Percentiles rank a stretch among this genome's conserved stretches.
phyloP scores from a whole-genome alignment of 345 rosid genomes.

The Eucalyptus leucophloia region DNA sequence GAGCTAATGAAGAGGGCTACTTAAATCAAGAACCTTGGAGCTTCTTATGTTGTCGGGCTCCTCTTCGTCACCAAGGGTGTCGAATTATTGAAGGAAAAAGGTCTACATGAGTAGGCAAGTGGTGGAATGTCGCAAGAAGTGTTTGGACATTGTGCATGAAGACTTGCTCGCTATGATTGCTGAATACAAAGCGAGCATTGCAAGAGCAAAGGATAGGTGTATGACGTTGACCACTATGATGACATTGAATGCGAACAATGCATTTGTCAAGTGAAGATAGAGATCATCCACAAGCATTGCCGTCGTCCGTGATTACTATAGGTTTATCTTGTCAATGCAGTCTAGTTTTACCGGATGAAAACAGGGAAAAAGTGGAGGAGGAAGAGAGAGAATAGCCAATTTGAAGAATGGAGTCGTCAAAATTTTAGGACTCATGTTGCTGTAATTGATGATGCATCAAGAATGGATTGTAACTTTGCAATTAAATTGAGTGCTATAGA shows the following conservation, averaged over 20 bases:
- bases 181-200: background rate
- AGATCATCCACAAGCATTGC: background rate
- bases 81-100: background rate
- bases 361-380: no score
- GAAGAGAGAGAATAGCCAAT: background rate
- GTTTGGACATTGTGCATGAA: background rate
- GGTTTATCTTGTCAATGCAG: background rate
- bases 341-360: background rate
- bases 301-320: background rate
- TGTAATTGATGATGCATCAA: rapidly evolving
- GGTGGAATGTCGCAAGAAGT: background rate
- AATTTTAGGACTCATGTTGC: background rate
- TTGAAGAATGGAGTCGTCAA: background rate
- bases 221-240: rapidly evolving
- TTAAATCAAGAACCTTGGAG: background rate
- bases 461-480: background rate
- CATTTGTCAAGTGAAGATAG: background rate
- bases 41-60: background rate
- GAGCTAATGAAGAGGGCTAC: background rate
- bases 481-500: no score
- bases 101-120: background rate
- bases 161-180: rapidly evolving
- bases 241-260: background rate
- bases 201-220: background rate
- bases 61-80: background rate